Evolutionary conservation across 495 filamentous ascomycete species (phyloP).

Genomic region (Umbilicaria muhlenbergii): DNA sequence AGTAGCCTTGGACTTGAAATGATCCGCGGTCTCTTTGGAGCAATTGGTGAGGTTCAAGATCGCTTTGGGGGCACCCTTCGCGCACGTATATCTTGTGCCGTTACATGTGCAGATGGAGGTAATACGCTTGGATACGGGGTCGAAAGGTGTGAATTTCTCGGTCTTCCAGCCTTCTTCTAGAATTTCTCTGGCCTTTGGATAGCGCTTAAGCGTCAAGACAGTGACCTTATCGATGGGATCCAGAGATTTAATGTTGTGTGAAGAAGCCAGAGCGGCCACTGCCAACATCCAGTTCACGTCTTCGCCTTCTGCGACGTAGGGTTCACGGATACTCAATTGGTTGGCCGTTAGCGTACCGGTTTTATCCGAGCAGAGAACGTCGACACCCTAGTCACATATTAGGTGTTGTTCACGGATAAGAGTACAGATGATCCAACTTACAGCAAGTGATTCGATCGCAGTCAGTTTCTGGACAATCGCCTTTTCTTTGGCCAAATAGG

Average conservation of each 20-base stretch:
- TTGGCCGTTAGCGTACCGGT: slow-evolving; percentile 61
- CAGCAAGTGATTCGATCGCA: slow-evolving; percentile 83
- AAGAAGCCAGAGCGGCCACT: slow-evolving; percentile 56
- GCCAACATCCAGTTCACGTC: slow-evolving; percentile 75
- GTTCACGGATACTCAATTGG: slow-evolving; percentile 60
- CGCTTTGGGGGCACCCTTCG: slow-evolving; percentile 63
- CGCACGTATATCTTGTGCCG: slow-evolving; percentile 50
- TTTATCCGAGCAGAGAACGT: slow-evolving; percentile 97
- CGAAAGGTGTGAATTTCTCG: slow-evolving; percentile 63
- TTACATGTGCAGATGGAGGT: slow-evolving; percentile 49
- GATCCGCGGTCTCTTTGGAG: slow-evolving; percentile 43
- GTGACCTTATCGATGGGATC: slow-evolving; percentile 69
- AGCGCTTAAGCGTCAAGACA: slow-evolving; percentile 55
- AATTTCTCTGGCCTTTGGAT: slow-evolving; percentile 58
- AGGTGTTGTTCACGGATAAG: neutral
- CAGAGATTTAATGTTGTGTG: slow-evolving; percentile 62
- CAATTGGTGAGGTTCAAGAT: slow-evolving; percentile 51
- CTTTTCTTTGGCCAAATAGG: slow-evolving; percentile 87
- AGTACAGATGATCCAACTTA: slow-evolving; percentile 13
- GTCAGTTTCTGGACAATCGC: slow-evolving; percentile 94
- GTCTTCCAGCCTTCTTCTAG: slow-evolving; percentile 56
- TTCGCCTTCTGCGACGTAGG: slow-evolving; percentile 57
- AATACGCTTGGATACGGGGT: slow-evolving; percentile 67
- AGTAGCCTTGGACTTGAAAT: slow-evolving; percentile 53
- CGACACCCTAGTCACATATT: slow-evolving; percentile 44